phyloP scores from a whole-genome alignment of 345 rosid genomes.

The Citrus mangshanensis region DNA sequence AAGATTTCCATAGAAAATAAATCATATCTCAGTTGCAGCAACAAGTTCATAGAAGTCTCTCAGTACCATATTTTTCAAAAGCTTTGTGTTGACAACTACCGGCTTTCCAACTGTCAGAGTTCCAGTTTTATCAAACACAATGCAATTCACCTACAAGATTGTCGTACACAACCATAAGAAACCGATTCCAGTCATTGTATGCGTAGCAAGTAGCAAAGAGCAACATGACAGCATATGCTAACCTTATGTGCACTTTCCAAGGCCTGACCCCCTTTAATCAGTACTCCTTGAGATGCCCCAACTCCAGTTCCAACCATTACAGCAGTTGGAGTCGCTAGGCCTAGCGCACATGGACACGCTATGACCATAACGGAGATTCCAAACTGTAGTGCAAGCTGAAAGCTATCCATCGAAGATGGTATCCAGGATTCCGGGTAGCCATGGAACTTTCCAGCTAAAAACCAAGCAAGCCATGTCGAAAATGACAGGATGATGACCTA shows the following conservation, averaged over 20 bases:
- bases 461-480: slow-evolving; percentile 91
- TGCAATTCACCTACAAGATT: slow-evolving; percentile 63
- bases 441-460: slow-evolving; percentile 75
- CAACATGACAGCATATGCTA: neutral
- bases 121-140: slow-evolving; percentile 97
- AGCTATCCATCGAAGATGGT: slow-evolving; percentile 91
- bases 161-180: neutral
- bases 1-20: neutral
- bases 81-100: slow-evolving; percentile 69
- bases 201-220: neutral
- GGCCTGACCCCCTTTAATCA: slow-evolving; percentile 96
- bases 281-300: slow-evolving; percentile 94
- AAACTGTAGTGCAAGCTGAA: slow-evolving; percentile 91
- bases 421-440: slow-evolving; percentile 88
- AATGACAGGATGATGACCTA: slow-evolving; percentile 83
- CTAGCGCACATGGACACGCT: slow-evolving; percentile 97
- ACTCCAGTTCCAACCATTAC: slow-evolving; percentile 99
- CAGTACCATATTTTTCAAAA: slow-evolving; percentile 64
- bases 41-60: slow-evolving; percentile 71
- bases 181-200: neutral
- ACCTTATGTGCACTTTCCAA: slow-evolving; percentile 88
- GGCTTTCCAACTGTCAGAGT: slow-evolving; percentile 95
- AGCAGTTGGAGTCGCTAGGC: slow-evolving; percentile 98
- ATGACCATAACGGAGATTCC: slow-evolving; percentile 98
- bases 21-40: slow-evolving; percentile 79